A percentile compares a stretch with the other conserved stretches of the same genome.
Evolutionary conservation across 1,284 basidiomycete genomes (phyloP).

Genomic region (Peniophora sp.): DNA sequence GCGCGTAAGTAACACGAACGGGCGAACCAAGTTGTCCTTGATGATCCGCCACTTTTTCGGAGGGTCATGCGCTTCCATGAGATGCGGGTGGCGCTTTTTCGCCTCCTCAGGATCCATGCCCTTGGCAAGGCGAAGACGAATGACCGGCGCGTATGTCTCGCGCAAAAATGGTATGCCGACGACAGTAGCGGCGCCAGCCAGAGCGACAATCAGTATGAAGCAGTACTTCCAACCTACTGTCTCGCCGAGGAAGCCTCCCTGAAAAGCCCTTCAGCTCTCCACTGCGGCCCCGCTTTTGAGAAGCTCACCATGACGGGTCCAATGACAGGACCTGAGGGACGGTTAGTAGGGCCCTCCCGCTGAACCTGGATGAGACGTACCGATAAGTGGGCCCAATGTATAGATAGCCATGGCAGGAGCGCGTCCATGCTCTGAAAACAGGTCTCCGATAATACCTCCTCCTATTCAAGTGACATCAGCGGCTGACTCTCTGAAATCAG

Average conservation of each 20-base stretch:
- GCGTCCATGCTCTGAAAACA: constrained; percentile 54
- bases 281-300: constrained; percentile 19
- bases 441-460: constrained; percentile 22
- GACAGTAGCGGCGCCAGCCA: constrained; percentile 32
- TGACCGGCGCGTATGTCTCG: constrained; percentile 59
- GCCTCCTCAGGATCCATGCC: constrained; percentile 26
- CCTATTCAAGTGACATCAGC: too few species aligned
- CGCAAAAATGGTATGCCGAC: constrained; percentile 46
- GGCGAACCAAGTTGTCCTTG: constrained; percentile 43
- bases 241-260: background rate
- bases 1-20: constrained; percentile 41
- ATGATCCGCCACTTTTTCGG: constrained; percentile 21
- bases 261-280: background rate
- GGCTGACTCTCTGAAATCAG: too few species aligned
- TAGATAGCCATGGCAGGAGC: constrained; percentile 63
- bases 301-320: constrained; percentile 62
- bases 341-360: too few species aligned
- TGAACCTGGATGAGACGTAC: too few species aligned
- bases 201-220: constrained; percentile 47
- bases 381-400: constrained; percentile 56
- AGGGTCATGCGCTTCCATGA: constrained; percentile 22
- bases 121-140: constrained; percentile 38
- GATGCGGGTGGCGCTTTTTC: constrained; percentile 23
- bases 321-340: constrained; percentile 31
- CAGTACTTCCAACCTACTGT: constrained; percentile 38